Evolutionary conservation across 2,329 filamentous ascomycete genomes (phyloP).

Genomic region (Camillea tinctor): DNA sequence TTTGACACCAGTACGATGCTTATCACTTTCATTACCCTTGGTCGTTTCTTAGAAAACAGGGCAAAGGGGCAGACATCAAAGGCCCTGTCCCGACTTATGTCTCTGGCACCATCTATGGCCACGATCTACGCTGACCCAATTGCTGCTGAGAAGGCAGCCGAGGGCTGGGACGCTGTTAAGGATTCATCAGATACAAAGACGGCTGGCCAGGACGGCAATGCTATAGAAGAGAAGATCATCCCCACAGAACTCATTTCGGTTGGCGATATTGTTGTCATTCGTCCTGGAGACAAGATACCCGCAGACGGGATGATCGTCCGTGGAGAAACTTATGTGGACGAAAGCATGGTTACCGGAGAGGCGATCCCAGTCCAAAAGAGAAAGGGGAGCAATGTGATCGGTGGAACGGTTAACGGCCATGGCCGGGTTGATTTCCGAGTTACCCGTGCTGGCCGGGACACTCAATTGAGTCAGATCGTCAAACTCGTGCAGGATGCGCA

Average conservation of each 20-base stretch:
- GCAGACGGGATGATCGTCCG: conserved; percentile 85
- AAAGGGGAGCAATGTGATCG: conserved; percentile 76
- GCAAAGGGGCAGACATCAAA: conserved; percentile 97
- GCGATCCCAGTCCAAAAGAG: conserved; percentile 92
- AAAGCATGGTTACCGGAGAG: conserved; percentile 98
- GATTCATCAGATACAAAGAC: conserved; percentile 45
- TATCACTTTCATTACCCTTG: conserved; percentile 90
- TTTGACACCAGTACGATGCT: conserved; percentile 99
- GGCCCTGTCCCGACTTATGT: conserved; percentile 92
- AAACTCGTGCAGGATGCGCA: conserved; percentile 98
- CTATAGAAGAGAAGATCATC: conserved; percentile 80
- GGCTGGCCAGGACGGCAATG: conserved; percentile 50
- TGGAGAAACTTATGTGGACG: conserved; percentile 91
- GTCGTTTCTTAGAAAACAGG: conserved; percentile 87
- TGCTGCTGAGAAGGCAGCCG: conserved; percentile 85
- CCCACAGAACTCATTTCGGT: conserved; percentile 93
- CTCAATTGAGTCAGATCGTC: conserved; percentile 96
- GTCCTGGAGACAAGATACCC: conserved; percentile 94
- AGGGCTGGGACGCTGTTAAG: conserved; percentile 63
- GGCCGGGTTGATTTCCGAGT: conserved; percentile 91
- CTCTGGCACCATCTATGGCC: conserved; percentile 90
- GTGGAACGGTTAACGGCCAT: conserved; percentile 92
- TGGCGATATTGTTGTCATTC: conserved; percentile 87
- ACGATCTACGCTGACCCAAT: conserved; percentile 95
- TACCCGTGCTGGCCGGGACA: conserved; percentile 88